A percentile compares a stretch with the other conserved stretches of the same genome.
These are phyloP conservation scores for Fusarium sp. DNA, from an alignment of 2,329 filamentous ascomycete genomes.

Conservation along the genomic window DNA sequence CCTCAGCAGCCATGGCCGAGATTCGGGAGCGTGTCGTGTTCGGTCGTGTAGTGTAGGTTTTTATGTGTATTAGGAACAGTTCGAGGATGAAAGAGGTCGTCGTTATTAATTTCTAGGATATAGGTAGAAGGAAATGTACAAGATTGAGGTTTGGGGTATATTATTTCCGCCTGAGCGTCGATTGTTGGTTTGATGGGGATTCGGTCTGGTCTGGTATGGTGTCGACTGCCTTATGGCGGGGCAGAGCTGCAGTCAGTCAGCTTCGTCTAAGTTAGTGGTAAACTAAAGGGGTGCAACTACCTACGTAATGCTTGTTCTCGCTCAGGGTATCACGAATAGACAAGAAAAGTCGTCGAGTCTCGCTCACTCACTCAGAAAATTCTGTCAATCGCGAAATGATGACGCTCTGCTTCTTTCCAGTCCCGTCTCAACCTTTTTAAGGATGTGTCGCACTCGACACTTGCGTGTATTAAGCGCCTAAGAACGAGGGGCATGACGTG, in stretches of 20 bases:
- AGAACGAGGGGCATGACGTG: conserved; percentile 49
- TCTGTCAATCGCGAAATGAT: neutral
- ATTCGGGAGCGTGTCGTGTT: conserved; percentile 20
- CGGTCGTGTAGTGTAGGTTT: neutral
- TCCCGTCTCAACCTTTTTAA: conserved; percentile 21
- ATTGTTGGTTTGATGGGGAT: conserved; percentile 17
- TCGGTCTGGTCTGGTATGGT: conserved; percentile 12
- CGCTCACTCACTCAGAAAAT: neutral
- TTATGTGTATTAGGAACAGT: neutral
- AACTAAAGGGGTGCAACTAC: conserved; percentile 29
- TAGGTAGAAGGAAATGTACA: conserved; percentile 4
- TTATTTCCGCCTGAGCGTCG: conserved; percentile 14
- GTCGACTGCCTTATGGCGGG: conserved; percentile 33
- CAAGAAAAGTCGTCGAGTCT: neutral
- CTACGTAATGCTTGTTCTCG: conserved; percentile 32
- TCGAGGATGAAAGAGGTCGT: conserved; percentile 3
- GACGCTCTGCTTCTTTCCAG: conserved; percentile 7
- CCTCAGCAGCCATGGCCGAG: conserved; percentile 48
- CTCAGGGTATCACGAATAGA: conserved; percentile 23
- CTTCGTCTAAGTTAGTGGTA: conserved; percentile 17
- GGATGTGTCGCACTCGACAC: conserved; percentile 15
- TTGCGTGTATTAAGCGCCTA: conserved; percentile 41
- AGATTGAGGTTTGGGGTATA: conserved; percentile 19
- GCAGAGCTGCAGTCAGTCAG: conserved; percentile 41
- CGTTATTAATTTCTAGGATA: conserved; percentile 29